These are phyloP conservation scores for Euphorbia celastroides DNA, from an alignment of 441 rosid species.

Conservation along the genomic window DNA sequence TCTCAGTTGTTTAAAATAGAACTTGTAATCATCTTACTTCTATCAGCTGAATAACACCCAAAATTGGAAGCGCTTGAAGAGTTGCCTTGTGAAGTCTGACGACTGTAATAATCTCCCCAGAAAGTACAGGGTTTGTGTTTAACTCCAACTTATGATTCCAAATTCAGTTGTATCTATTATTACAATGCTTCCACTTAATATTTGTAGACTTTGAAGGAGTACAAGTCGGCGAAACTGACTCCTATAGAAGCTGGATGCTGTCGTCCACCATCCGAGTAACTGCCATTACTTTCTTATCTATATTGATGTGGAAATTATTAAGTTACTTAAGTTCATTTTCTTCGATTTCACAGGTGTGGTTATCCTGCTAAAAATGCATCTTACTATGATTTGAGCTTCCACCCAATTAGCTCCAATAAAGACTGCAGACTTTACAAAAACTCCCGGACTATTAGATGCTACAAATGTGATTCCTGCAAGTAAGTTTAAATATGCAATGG, in stretches of 20 bases:
- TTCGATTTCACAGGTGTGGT: constrained; percentile 52
- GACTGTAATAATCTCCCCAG: constrained; percentile 60
- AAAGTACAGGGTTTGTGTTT: constrained; percentile 56
- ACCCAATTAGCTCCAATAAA: constrained; percentile 63
- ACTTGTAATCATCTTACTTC: constrained; percentile 5
- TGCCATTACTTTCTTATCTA: not conserved
- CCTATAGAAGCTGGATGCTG: constrained; percentile 95
- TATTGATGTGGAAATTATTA: not conserved
- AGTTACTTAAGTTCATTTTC: not conserved
- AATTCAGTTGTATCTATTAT: constrained; percentile 11
- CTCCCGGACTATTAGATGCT: constrained; percentile 59
- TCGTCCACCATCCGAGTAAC: constrained; percentile 84
- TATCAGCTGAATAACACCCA: constrained; percentile 61
- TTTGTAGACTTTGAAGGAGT: constrained; percentile 58
- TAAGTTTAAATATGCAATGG: constrained; percentile 21
- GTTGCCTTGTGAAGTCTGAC: constrained; percentile 86
- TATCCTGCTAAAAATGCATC: constrained; percentile 73
- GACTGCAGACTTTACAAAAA: constrained; percentile 87
- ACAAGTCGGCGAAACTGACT: constrained; percentile 60
- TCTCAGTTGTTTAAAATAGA: not conserved
- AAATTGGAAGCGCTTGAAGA: constrained; percentile 70
- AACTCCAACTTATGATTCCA: constrained; percentile 3
- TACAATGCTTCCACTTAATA: constrained; percentile 17
- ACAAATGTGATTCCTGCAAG: constrained; percentile 95
- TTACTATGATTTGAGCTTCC: constrained; percentile 79